Evolutionary conservation across 2,329 filamentous ascomycete genomes (phyloP).

Genomic region (Microsporum canis): DNA sequence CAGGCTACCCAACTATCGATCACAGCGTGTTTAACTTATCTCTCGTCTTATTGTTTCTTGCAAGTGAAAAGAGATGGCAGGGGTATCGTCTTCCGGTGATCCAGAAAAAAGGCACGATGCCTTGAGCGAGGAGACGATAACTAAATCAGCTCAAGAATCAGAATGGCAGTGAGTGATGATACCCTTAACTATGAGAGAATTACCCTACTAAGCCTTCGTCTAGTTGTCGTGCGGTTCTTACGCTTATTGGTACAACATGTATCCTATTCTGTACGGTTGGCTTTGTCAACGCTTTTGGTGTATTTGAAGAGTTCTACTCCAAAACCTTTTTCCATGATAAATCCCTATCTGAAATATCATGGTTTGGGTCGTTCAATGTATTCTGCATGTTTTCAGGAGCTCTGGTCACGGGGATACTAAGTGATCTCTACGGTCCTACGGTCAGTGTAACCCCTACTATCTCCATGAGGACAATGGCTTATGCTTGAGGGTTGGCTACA

Average conservation of each 20-base stretch:
- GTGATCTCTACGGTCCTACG: constrained; percentile 25
- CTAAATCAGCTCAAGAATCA: not conserved
- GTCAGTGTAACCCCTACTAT: constrained; percentile 14
- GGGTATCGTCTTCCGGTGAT: not conserved
- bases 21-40: no score
- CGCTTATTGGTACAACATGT: constrained; percentile 22
- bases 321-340: constrained; percentile 17
- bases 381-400: constrained; percentile 26
- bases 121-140: not conserved
- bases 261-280: constrained; percentile 29
- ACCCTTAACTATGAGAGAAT: not conserved
- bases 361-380: constrained; percentile 24
- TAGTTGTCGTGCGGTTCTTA: constrained; percentile 8
- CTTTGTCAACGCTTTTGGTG: constrained; percentile 29
- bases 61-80: not conserved
- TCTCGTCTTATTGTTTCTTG: not conserved
- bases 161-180: not conserved
- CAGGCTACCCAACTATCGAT: no score
- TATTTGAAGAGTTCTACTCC: constrained; percentile 27
- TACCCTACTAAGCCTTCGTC: not conserved
- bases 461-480: not conserved
- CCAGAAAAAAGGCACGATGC: not conserved
- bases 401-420: constrained; percentile 19
- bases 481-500: constrained; percentile 11
- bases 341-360: constrained; percentile 24